Conservation (phyloP, 352 stramenopile genomes). For the Pythium grandisporangium region DNA sequence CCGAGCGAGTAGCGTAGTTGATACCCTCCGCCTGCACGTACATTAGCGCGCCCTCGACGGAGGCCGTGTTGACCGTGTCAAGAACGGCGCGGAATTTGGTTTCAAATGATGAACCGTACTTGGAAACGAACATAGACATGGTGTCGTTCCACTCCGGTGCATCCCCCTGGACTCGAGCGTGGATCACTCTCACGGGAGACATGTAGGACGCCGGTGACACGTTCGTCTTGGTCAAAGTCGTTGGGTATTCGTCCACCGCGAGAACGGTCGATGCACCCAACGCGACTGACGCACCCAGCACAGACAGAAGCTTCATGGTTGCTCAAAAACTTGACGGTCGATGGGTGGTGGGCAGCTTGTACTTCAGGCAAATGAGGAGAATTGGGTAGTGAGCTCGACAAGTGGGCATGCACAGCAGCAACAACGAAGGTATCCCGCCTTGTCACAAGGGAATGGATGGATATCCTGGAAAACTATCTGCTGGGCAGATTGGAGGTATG, state of each 20-base stretch:
- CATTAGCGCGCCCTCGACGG: slow-evolving; percentile 77
- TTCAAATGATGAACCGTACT: slow-evolving; percentile 25
- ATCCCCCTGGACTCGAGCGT: slow-evolving; percentile 52
- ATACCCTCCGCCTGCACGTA: slow-evolving; percentile 84
- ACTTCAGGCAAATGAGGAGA: too few relatives aligned
- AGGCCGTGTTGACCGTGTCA: slow-evolving; percentile 79
- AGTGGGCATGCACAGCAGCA: too few relatives aligned
- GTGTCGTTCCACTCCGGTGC: slow-evolving; percentile 36
- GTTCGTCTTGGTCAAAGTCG: too few relatives aligned
- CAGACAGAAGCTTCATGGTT: too few relatives aligned
- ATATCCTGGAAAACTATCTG: too few relatives aligned
- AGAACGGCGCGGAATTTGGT: slow-evolving; percentile 49
- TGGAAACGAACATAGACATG: slow-evolving; percentile 25
- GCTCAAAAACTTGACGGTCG: too few relatives aligned
- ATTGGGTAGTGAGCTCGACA: too few relatives aligned
- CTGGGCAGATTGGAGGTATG: too few relatives aligned
- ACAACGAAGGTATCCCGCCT: too few relatives aligned
- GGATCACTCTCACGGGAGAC: slow-evolving; percentile 40
- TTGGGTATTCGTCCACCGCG: too few relatives aligned
- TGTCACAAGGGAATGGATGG: too few relatives aligned
- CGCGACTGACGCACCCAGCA: slow-evolving; percentile 2
- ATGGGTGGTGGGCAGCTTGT: too few relatives aligned
- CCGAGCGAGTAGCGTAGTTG: slow-evolving; percentile 62
- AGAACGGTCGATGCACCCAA: slow-evolving; percentile 3
- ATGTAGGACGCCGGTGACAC: slow-evolving; percentile 58